Percentiles rank a stretch among this genome's conserved stretches.
phyloP scores from a whole-genome alignment of 2,329 filamentous ascomycete genomes.

The Albophoma yamanashiensis region DNA sequence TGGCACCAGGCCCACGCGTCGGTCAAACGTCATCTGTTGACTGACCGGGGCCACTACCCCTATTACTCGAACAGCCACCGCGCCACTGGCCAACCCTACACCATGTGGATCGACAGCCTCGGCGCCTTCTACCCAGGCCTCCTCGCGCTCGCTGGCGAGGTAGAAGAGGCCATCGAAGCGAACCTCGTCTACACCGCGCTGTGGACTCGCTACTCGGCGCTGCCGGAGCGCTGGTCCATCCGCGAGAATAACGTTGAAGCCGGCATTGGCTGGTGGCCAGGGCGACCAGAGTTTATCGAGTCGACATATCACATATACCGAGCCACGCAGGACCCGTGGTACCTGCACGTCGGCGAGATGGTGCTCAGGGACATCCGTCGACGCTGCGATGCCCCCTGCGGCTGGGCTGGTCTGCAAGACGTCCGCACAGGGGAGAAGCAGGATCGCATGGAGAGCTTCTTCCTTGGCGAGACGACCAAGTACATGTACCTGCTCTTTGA shows the following conservation, averaged over 20 bases:
- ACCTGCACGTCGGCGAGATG: slow-evolving; percentile 94
- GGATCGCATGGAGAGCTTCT: slow-evolving; percentile 98
- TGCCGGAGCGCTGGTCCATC: slow-evolving; percentile 91
- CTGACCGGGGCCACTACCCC: slow-evolving; percentile 64
- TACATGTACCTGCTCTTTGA: slow-evolving; percentile 92
- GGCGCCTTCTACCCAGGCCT: slow-evolving; percentile 93
- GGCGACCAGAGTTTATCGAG: slow-evolving; percentile 92
- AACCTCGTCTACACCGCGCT: slow-evolving; percentile 86
- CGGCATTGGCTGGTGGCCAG: slow-evolving; percentile 88
- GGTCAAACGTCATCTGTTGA: slow-evolving; percentile 87
- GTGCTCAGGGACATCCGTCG: slow-evolving; percentile 77
- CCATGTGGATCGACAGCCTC: slow-evolving; percentile 92
- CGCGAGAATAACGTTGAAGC: slow-evolving; percentile 74
- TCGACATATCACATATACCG: slow-evolving; percentile 94
- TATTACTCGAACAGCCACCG: slow-evolving; percentile 90
- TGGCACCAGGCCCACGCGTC: slow-evolving; percentile 82
- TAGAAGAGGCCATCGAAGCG: slow-evolving; percentile 83
- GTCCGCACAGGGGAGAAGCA: slow-evolving; percentile 74
- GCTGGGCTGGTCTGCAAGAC: slow-evolving; percentile 84
- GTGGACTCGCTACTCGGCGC: slow-evolving; percentile 88
- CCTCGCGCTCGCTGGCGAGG: slow-evolving; percentile 72
- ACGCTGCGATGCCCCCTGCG: slow-evolving; percentile 82
- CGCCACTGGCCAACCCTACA: slow-evolving; percentile 74
- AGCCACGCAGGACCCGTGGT: slow-evolving; percentile 91
- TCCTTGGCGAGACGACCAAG: slow-evolving; percentile 90